These are phyloP conservation scores for Sordariomycetes sp. DNA, from an alignment of 2,329 filamentous ascomycete genomes.

Conservation along the genomic window DNA sequence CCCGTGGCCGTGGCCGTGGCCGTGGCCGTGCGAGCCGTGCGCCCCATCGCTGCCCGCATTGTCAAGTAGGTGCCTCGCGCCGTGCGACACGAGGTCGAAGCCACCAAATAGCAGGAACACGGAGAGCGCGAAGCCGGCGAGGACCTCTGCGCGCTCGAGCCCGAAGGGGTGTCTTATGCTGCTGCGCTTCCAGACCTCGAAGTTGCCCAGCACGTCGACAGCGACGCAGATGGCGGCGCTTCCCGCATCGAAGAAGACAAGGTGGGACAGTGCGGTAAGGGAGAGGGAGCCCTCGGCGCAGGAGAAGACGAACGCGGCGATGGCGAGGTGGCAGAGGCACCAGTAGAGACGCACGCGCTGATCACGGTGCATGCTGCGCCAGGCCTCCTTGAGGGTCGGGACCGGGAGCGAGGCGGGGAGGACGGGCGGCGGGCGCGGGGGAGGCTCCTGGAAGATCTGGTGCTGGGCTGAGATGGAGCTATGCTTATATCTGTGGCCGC, in stretches of 20 bases:
- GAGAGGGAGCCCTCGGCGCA: conserved; percentile 75
- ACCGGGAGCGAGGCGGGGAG: conserved; percentile 86
- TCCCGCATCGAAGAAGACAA: conserved; percentile 91
- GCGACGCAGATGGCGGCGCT: conserved; percentile 83
- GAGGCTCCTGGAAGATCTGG: conserved; percentile 91
- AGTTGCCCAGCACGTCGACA: conserved; percentile 89
- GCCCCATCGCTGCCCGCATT: conserved; percentile 21
- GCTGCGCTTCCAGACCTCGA: conserved; percentile 92
- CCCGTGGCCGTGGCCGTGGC: conserved; percentile 46
- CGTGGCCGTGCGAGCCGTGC: conserved; percentile 40
- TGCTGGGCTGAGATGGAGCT: conserved; percentile 79
- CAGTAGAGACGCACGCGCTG: conserved; percentile 75
- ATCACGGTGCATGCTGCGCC: conserved; percentile 77
- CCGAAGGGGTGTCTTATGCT: conserved; percentile 90
- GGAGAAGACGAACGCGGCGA: conserved; percentile 78
- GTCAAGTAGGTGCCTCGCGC: conserved; percentile 85
- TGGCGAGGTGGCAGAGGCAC: conserved; percentile 77
- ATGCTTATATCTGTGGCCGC: conserved; percentile 96
- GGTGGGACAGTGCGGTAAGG: conserved; percentile 81
- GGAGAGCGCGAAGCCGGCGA: conserved; percentile 91
- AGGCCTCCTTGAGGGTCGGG: conserved; percentile 77
- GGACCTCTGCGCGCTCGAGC: conserved; percentile 81
- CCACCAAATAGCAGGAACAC: conserved; percentile 96
- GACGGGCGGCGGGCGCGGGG: conserved; percentile 70
- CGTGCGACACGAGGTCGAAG: conserved; percentile 88